Conservation (phyloP, 257 asterid genomes). For the Schizonepeta tenuifolia region DNA sequence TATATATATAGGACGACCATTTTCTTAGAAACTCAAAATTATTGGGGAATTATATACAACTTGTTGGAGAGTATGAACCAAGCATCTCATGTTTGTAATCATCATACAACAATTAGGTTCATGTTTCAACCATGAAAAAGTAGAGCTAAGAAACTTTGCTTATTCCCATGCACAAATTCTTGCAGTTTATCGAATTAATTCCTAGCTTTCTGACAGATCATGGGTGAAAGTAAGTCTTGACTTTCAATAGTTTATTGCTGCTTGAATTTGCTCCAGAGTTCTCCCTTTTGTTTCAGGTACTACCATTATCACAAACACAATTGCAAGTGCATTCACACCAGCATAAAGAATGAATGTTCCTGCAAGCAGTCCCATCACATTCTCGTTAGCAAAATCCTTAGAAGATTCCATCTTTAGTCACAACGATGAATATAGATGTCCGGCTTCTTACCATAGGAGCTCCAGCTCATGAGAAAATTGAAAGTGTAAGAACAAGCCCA, state of each 20-base stretch:
- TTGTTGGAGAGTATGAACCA: not conserved
- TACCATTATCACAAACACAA: slow-evolving; percentile 68
- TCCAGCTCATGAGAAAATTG: slow-evolving; percentile 92
- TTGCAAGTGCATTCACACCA: slow-evolving; percentile 61
- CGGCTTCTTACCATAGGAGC: slow-evolving; percentile 63
- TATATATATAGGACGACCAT: no score
- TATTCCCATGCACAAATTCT: no score
- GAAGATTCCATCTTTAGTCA: not conserved
- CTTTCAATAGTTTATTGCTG: slow-evolving; percentile 50
- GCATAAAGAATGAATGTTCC: slow-evolving; percentile 90
- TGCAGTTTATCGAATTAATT: not conserved
- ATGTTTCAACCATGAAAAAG: not conserved
- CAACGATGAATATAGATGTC: not conserved
- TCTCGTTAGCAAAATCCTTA: not conserved
- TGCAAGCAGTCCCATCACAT: slow-evolving; percentile 37
- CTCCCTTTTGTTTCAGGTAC: slow-evolving; percentile 97
- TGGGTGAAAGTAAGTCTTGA: no score
- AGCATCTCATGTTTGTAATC: slow-evolving; percentile 6
- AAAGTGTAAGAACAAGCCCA: slow-evolving; percentile 92
- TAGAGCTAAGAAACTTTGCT: no score
- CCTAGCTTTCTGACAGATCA: no score
- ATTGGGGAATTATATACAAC: no score
- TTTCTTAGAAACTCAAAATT: no score
- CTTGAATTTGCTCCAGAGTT: slow-evolving; percentile 85
- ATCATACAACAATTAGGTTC: not conserved